phyloP scores from a whole-genome alignment of 306 rosid species.

The Bauhinia variegata region DNA sequence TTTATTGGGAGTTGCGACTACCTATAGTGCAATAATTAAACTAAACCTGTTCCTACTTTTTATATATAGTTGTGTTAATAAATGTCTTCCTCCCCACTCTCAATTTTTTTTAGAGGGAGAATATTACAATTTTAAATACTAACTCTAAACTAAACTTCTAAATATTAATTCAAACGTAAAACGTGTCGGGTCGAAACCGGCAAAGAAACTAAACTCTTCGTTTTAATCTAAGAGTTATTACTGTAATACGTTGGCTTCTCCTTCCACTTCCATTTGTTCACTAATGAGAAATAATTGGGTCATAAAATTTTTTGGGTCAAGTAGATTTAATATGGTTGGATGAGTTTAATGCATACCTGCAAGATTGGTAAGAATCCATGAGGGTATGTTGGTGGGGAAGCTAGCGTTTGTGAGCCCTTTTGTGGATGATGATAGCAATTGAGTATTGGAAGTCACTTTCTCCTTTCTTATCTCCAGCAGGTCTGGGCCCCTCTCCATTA shows the following conservation, averaged over 20 bases:
- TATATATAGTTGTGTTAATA: background rate
- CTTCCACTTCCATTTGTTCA: background rate
- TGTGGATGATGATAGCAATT: conserved; percentile 24
- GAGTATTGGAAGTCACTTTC: conserved; percentile 34
- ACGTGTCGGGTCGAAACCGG: too few species aligned
- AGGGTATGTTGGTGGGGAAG: too few species aligned
- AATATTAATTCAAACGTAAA: too few species aligned
- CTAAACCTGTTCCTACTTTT: background rate
- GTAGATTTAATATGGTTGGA: background rate
- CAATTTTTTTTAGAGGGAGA: too few species aligned
- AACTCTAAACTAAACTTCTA: too few species aligned
- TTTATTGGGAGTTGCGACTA: too few species aligned
- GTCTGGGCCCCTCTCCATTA: conserved; percentile 42
- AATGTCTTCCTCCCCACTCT: conserved; percentile 5
- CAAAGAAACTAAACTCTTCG: too few species aligned
- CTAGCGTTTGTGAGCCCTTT: conserved; percentile 40
- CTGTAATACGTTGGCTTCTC: too few species aligned
- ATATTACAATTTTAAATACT: too few species aligned
- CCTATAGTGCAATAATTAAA: too few species aligned
- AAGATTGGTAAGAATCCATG: too few species aligned
- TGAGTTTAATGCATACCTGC: conserved; percentile 56
- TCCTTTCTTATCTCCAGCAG: conserved; percentile 32
- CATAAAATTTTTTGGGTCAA: background rate
- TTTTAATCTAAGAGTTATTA: too few species aligned
- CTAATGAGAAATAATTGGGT: background rate